Conservation (phyloP, 2,329 filamentous ascomycete species). For the Mycogone perniciosa region DNA sequence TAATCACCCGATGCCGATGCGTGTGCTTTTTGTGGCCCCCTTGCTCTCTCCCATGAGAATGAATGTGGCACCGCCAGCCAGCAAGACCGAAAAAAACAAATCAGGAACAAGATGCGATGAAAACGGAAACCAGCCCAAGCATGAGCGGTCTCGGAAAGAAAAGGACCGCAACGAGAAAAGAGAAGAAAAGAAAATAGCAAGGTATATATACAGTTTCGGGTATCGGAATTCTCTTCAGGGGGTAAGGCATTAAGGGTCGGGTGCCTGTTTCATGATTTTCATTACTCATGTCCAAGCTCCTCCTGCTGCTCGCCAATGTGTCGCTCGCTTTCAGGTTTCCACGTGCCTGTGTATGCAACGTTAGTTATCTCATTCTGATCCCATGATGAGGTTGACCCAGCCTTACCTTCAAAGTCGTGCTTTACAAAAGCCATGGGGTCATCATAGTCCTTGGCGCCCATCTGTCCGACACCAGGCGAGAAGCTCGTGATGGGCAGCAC, state of each 20-base stretch:
- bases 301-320: slow-evolving; percentile 53
- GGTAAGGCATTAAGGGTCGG: neutral
- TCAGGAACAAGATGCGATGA: neutral
- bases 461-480: slow-evolving; percentile 88
- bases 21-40: slow-evolving; percentile 1
- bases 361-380: neutral
- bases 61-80: neutral
- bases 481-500: slow-evolving; percentile 96
- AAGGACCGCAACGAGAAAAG: neutral
- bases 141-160: neutral
- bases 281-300: slow-evolving; percentile 4
- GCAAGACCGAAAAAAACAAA: neutral
- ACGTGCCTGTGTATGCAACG: slow-evolving; percentile 50
- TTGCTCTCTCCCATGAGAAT: neutral
- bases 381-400: neutral
- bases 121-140: neutral
- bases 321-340: slow-evolving; percentile 67
- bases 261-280: neutral
- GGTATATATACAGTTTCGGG: slow-evolving; percentile 1
- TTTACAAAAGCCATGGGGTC: slow-evolving; percentile 97
- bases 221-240: neutral
- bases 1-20: slow-evolving; percentile 4
- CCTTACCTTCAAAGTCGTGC: slow-evolving; percentile 87
- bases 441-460: slow-evolving; percentile 81
- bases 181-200: neutral